Evolutionary conservation across 1,284 basidiomycete species (phyloP), one percentile per base, ranked within the genome.

Genomic region (Pseudozyma hubeiensis): DNA sequence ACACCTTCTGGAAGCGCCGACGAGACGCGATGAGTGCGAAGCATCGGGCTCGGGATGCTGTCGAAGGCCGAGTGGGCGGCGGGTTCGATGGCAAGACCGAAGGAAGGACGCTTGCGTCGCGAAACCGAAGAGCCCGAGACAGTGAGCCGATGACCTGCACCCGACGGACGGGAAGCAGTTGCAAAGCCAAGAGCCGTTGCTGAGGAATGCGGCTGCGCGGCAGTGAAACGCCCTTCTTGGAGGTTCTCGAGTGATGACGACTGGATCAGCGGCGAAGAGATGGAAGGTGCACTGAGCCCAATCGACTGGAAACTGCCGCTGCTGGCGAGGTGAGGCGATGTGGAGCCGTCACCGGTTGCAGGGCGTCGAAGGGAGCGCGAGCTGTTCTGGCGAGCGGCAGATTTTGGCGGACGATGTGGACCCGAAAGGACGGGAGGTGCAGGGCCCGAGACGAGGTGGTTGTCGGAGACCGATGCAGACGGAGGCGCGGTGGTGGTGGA

Each of bases 41-140:
- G 43, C 6, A 65, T 50, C 44, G 71, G 71, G 44, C 71, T 74
- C 13, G 71, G 71, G 48, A 74, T 74, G 62, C 71, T 62, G 37
- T 74, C 65, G 29, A 74, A 74, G 5, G 71, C 71, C 5, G 65
- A 68, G n/a, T 68, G 65, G 11, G 71, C 71, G n/a, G 61, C 62
- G 5, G 71, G 65, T 40, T 64, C 65, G 53, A 74, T 74, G 41
- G 64, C 57, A 10, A 74, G 65, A 16, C 71, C 71, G 17, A 74
- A 74, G 7, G 71, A 69, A 3, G 71, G 65, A 24, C 71, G 61
- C 55, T 74, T 74, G 56, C 70, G 64, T 33, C 60, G 70, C 31
- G 60, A 54, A 10, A 64, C 53, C 31, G 57, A 64, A 13, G 70
- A 64, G 14, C 48, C 57, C 2, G 69, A 66, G n/a, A 29, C 40